Base-by-base conservation (phyloP, 495 filamentous ascomycete genomes). In the Bombardia bombarda region DNA sequence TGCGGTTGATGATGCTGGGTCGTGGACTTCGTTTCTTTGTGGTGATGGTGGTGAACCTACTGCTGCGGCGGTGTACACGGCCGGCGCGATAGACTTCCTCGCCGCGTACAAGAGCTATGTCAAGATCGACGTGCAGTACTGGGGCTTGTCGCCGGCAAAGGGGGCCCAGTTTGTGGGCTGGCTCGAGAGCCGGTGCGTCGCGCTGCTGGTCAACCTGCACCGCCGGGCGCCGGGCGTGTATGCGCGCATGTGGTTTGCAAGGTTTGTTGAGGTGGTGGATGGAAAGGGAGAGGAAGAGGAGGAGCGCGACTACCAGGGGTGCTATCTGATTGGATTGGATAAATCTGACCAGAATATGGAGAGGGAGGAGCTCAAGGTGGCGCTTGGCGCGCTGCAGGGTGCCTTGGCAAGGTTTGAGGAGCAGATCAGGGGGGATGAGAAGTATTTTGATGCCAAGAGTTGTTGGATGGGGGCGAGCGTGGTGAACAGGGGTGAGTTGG, bases 291-390 rank as follows among this genome's bases (percentile, higher is more conserved):
- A 45, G 14, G 42, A 21, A 7, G 51, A 50, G 7, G 46, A 58
- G 17, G 42, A 24, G 3, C 35, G 46, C 1, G 70, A 73, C 32
- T 76, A 72, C 47, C 57, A 71, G 22, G 74, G 72, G 5, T 69
- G 63, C 41, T 81, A 80, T 43, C 66, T 82, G 12, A 64, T 81
- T 18, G 78, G 78, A 6, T 56, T 82, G 18, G 68, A 70, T 24
- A 66, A 61, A 20, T 26, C 25, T 4, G 38, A 49, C 32, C 17
- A 32, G 7, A 32, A 12, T 9, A 17, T 19, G n/a, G 9, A 13
- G 8, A 43, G 50, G 44, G 57, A 60, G 38, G 65, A 61, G 33
- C 36, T 51, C 17, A 48, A 50, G 43, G 35, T 43, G 46, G 57
- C 56, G 37, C 51, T 64, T 1, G 57, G 51, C 14, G 56, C 44